A percentile compares a stretch with the other conserved stretches of the same genome.
phyloP scores from a whole-genome alignment of 805 yeast genomes.

The Maudiozyma bulderi region DNA sequence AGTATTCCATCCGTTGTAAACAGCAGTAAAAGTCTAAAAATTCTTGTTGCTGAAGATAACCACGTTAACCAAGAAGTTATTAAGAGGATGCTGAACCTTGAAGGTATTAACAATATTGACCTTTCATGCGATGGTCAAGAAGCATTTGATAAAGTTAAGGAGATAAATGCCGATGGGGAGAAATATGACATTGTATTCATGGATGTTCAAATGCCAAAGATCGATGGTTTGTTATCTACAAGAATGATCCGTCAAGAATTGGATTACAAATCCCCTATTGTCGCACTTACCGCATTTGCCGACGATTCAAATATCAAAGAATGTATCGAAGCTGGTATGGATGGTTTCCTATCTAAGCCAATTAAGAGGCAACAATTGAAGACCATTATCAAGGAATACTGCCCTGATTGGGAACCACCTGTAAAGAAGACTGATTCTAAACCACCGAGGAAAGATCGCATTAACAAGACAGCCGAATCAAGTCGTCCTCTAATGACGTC shows the following conservation, averaged over 20 bases:
- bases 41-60: conserved; percentile 91
- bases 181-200: conserved; percentile 71
- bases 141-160: conserved; percentile 61
- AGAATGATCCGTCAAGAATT: conserved; percentile 56
- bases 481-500: no score
- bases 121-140: conserved; percentile 88
- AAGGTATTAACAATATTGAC: conserved; percentile 62
- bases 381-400: conserved; percentile 37
- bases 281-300: conserved; percentile 92
- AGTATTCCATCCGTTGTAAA: conserved; percentile 15
- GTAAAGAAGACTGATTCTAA: conserved; percentile 1
- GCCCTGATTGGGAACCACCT: conserved; percentile 8
- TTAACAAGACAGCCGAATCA: no score
- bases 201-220: conserved; percentile 97
- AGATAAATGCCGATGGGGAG: conserved; percentile 33
- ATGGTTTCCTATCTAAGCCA: conserved; percentile 84
- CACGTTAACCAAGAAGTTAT: conserved; percentile 91
- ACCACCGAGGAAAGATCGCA: neutral
- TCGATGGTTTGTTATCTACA: conserved; percentile 85
- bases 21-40: conserved; percentile 24
- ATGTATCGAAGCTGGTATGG: conserved; percentile 86
- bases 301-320: conserved; percentile 83
- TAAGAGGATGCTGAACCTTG: conserved; percentile 74
- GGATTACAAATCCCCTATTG: conserved; percentile 62
- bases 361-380: conserved; percentile 61